Evolutionary conservation across 441 rosid genomes (phyloP).

Genomic region (Breynia disticha): DNA sequence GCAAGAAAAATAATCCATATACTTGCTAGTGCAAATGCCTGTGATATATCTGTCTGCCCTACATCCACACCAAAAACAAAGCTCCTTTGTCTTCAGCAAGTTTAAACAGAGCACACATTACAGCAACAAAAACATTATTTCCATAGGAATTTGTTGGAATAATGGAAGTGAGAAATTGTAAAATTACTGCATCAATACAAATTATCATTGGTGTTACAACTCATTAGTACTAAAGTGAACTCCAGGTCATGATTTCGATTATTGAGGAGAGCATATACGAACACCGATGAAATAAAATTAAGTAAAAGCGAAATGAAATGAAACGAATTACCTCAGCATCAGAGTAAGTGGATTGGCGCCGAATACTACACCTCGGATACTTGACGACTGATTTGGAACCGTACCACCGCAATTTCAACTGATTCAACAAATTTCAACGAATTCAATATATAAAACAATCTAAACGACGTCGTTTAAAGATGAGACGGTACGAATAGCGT

Average conservation of each 20-base stretch:
- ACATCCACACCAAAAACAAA: constrained; percentile 47
- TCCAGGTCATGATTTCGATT: too few relatives aligned
- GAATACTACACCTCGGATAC: constrained; percentile 91
- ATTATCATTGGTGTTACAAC: too few relatives aligned
- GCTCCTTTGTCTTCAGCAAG: constrained; percentile 24
- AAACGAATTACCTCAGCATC: constrained; percentile 80
- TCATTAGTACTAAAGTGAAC: too few relatives aligned
- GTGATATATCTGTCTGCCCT: constrained; percentile 98
- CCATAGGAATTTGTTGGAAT: too few relatives aligned
- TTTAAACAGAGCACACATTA: too few relatives aligned
- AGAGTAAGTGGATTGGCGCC: constrained; percentile 69
- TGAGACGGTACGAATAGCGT: too few relatives aligned
- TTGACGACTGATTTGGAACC: constrained; percentile 88
- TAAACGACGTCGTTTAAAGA: not conserved
- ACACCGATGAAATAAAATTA: too few relatives aligned
- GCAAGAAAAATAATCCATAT: constrained; percentile 74
- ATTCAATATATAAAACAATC: not conserved
- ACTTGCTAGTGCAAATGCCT: constrained; percentile 66
- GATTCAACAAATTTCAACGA: constrained; percentile 12
- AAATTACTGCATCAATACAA: too few relatives aligned
- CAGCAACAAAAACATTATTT: too few relatives aligned
- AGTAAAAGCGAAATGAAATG: too few relatives aligned
- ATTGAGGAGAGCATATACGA: too few relatives aligned
- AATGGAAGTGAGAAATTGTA: too few relatives aligned
- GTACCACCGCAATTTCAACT: constrained; percentile 79